Base-by-base conservation (phyloP, 2,329 filamentous ascomycete genomes). In the Helminthosporium solani region DNA sequence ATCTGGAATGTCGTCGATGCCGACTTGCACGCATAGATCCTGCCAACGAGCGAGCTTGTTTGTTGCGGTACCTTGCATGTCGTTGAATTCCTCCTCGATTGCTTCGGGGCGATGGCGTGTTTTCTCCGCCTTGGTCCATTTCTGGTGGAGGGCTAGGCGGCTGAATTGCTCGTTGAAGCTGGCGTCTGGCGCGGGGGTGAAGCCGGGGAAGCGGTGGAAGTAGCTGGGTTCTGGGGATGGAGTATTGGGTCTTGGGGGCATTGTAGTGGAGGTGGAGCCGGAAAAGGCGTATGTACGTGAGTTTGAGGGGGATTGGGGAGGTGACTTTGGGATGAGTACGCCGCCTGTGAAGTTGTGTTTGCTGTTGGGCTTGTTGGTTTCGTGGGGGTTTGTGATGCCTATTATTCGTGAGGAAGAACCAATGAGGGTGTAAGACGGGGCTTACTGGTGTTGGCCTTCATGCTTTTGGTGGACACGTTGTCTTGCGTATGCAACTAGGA, bases 101-200 rank as follows among this genome's bases (percentile, higher is more conserved):
- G 46, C 34, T 15, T 49, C 40, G 3, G 33, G 16, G 2, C 41
- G 44, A 8, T 30, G 33, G 2, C 28, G 7, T 15, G 18, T 15
- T 2, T 40, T 40, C 25, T 52, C 44, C 5, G 36, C 31, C 11
- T 33, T 31, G 19, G 25, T 39, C 52, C 56, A 61, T 18, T 43
- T 33, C 44, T 45, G 39, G 2, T 44, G 40, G 7, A 33, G 38
- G 2, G 49, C 44, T 6, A 61, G 44, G 3, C 47, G 43, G n/a
- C 35, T 27, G 49, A 57, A 59, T 21, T 57, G 49, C 9, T 39
- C 20, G 1, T 34, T 18, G 38, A 60, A 52, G 16, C 40, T 34
- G 0, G 46, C 44, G 15, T 38, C 19, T 1, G 37, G 44, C 14
- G 56, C 30, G 12, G 44, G 39, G 1, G 28, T 31, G 31, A 42